Percentiles rank a stretch among this genome's conserved stretches.
Evolutionary conservation across 176 grass and related monocot species (phyloP).

Genomic region (Bolboschoenus planiculmis): DNA sequence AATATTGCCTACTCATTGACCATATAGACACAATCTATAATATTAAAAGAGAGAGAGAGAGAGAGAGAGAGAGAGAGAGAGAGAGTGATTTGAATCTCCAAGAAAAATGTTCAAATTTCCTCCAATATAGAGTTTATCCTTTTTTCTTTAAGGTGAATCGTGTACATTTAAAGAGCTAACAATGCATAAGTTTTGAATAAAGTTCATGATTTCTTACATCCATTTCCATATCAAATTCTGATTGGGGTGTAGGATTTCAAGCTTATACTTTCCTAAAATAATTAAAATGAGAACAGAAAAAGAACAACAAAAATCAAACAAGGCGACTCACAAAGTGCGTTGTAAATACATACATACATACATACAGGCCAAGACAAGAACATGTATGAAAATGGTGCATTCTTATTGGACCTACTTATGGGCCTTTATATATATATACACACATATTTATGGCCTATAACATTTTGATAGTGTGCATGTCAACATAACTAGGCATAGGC

Average conservation of each 20-base stretch:
- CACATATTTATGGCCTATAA: background rate
- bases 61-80: too few species aligned
- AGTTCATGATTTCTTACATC: background rate
- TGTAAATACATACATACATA: background rate
- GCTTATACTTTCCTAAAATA: background rate
- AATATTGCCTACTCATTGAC: too few species aligned
- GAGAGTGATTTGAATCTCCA: too few species aligned
- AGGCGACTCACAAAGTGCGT: background rate
- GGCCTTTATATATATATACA: too few species aligned
- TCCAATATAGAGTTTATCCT: too few species aligned
- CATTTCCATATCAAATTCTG: background rate
- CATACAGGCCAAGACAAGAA: background rate
- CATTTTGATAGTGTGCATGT: background rate
- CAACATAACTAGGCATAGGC: background rate
- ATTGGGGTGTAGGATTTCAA: background rate
- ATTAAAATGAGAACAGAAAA: background rate
- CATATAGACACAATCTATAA: too few species aligned
- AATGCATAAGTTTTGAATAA: too few species aligned
- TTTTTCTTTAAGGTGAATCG: too few species aligned
- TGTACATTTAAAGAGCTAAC: too few species aligned
- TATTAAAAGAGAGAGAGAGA: too few species aligned
- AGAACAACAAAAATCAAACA: background rate
- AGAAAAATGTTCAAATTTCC: too few species aligned
- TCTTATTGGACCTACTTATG: background rate
- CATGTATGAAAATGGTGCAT: background rate